Base-by-base conservation (phyloP, 2,329 filamentous ascomycete species). In the Verticillium klebahnii region DNA sequence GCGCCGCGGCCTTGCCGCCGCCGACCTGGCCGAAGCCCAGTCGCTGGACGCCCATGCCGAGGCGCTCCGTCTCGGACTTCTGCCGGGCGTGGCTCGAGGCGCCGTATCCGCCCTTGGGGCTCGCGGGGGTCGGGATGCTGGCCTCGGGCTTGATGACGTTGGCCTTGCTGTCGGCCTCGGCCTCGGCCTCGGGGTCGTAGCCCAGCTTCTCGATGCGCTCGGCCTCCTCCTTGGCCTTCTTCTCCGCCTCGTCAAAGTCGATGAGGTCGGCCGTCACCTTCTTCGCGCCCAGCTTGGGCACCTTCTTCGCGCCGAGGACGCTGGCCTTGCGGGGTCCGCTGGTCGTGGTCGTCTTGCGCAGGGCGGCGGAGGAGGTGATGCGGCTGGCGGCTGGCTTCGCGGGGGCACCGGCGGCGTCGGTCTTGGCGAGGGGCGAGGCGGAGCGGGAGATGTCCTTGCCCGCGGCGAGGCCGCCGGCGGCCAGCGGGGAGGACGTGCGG, bases 201-300 rank as follows among this genome's bases (percentile, higher is more conserved):
- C 95, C 95, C 25, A 99, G 82, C 78, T 96, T 97, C 74, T 90
- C 93, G 72, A 97, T 95, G 68, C 95, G 89, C 76, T 98, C 95
- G 2, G 93, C 95, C 77, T 99, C 95, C 77, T 98, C 95, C 75
- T 94, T 96, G 54, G 95, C 95, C 78, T 96, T 97, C 77, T 91
- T 92, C 82, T 99, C 95, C 3, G 93, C 95, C 75, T 94, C 95
- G 67, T 99, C 95, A 71, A 99, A 99, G 78, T 99, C 94, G 65
- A 99, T 93, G 14, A 88, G 79, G 67, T 93, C 90, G 56, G 82
- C 84, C 3, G 83, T 86, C 37, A 96, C 86, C 82, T 98, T 98
- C 86, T 98, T 98, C 32, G 89, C 94, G 39, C 94, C 95, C 12
- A 98, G 83, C 80, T 96, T 96, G 55, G 85, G 89, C 7, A 82